Evolutionary conservation across 2,329 filamentous ascomycete genomes (phyloP), one percentile per base, ranked within the genome.

Genomic region (Fonsecaea monophora): DNA sequence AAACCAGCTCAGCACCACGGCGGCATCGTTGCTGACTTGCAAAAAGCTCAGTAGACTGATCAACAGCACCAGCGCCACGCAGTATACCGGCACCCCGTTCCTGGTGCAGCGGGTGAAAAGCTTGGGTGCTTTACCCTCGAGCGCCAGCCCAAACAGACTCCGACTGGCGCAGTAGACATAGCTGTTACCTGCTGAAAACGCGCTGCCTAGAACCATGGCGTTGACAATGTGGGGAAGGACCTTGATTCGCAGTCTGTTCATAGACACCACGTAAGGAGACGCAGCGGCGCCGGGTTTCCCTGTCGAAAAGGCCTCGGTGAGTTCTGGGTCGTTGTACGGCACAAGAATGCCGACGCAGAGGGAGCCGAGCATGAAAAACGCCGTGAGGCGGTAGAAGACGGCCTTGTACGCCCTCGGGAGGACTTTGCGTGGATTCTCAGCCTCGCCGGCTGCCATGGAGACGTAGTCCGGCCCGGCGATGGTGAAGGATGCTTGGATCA

Each of bases 321-420:
- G 83, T 7, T 83, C 82, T 1, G 80, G 71, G 72, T 94, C 87
- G 67, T 92, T 83, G 76, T 90, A 90, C 1, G 92, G 85, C 42
- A 94, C 87, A 25, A 92, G 75, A 58, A 92, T 89, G 8, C 90
- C 90, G 4, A 92, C 88, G 21, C 86, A 87, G 1, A 95, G 82
- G 0, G 90, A 87, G 1, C 91, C 91, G 1, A 92, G 84, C 45
- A 92, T 85, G 78, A 93, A 94, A 77, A 94, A 94, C 1, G 86
- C 80, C 0, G 89, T 89, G 37, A 94, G 81, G 37, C 92, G 89
- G 77, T 91, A 93, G 77, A 94, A 93, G 1, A 94, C 90, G 57
- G 89, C 87, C 67, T 92, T 92, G 78, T 88, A 93, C 1, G 91
- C 91, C 48, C 85, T 87, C 0, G 91, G 91, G 77, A 95, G 86